These are phyloP conservation scores for Graphilbum ipis-grandicollis DNA, from an alignment of 2,329 filamentous ascomycete genomes.

Conservation along the genomic window DNA sequence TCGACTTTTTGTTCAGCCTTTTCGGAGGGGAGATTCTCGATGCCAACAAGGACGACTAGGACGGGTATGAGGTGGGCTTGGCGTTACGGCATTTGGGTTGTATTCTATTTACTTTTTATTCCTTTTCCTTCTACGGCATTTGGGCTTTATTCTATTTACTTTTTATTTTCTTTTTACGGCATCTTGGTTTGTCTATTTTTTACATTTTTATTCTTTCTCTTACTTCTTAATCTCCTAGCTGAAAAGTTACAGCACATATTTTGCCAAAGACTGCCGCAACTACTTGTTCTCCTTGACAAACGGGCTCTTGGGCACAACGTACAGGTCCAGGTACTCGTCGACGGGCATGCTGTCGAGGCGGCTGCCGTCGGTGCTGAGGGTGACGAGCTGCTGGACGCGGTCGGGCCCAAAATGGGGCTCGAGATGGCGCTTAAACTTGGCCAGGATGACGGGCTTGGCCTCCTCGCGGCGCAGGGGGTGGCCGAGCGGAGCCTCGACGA, in stretches of 20 bases:
- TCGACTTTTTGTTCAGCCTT: conserved; percentile 39
- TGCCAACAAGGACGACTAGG: conserved; percentile 40
- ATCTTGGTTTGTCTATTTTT: no score
- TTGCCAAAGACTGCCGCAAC: not conserved
- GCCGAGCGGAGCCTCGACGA: conserved; percentile 85
- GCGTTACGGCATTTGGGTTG: no score
- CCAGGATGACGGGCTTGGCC: conserved; percentile 91
- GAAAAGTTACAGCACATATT: no score
- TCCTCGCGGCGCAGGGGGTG: conserved; percentile 83
- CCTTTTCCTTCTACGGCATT: no score
- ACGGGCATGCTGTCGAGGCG: conserved; percentile 67
- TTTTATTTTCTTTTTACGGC: no score
- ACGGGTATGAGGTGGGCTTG: no score
- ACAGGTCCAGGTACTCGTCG: conserved; percentile 88
- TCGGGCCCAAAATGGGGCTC: conserved; percentile 62
- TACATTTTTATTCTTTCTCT: no score
- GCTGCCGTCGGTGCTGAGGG: conserved; percentile 58
- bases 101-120: no score
- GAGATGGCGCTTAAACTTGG: conserved; percentile 89
- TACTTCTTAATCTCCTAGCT: no score
- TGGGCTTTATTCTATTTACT: no score
- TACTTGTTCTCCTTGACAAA: conserved; percentile 20
- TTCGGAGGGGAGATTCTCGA: conserved; percentile 41
- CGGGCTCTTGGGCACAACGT: conserved; percentile 44
- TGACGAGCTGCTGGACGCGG: conserved; percentile 66